Percentiles rank a stretch among this genome's conserved stretches.
phyloP scores from a whole-genome alignment of 2,329 filamentous ascomycete species.

The Arachnomyces sp. region DNA sequence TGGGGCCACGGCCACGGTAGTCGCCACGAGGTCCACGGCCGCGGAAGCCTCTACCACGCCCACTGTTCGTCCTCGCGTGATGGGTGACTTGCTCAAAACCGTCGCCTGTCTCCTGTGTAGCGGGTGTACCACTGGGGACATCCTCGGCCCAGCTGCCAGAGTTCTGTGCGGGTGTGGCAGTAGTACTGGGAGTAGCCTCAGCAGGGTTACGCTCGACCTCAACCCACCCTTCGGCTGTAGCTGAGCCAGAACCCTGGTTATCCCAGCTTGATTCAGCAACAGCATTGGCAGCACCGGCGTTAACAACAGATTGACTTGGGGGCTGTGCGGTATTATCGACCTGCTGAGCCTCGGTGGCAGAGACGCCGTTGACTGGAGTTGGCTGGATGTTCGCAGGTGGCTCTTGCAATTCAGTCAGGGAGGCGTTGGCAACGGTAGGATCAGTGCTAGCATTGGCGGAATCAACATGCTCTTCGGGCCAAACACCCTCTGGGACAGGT shows the following conservation, averaged over 20 bases:
- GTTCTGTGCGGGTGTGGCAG: constrained; percentile 52
- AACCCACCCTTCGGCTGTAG: constrained; percentile 61
- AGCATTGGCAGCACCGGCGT: constrained; percentile 34
- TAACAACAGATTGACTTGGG: constrained; percentile 33
- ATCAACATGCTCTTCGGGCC: constrained; percentile 39
- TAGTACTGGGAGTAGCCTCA: constrained; percentile 62
- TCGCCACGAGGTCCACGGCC: constrained; percentile 27
- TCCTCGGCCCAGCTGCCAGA: constrained; percentile 77
- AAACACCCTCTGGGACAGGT: constrained; percentile 31
- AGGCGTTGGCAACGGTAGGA: constrained; percentile 53
- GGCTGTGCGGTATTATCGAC: constrained; percentile 20
- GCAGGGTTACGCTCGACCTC: constrained; percentile 63
- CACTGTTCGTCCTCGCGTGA: constrained; percentile 28
- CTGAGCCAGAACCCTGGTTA: constrained; percentile 38
- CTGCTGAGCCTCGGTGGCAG: constrained; percentile 10
- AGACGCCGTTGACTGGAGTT: constrained; percentile 42
- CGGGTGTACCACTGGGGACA: constrained; percentile 47
- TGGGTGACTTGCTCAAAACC: constrained; percentile 29
- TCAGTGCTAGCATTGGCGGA: constrained; percentile 39
- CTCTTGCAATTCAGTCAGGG: constrained; percentile 50
- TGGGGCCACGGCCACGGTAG: constrained; percentile 25
- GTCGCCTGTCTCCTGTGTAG: constrained; percentile 16
- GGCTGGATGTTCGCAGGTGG: constrained; percentile 47
- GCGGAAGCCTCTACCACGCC: constrained; percentile 27
- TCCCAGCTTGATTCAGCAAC: constrained; percentile 50